Percentiles rank a stretch among this genome's conserved stretches.
phyloP scores from a whole-genome alignment of 2,329 filamentous ascomycete genomes.

The Epichloe amarillans region DNA sequence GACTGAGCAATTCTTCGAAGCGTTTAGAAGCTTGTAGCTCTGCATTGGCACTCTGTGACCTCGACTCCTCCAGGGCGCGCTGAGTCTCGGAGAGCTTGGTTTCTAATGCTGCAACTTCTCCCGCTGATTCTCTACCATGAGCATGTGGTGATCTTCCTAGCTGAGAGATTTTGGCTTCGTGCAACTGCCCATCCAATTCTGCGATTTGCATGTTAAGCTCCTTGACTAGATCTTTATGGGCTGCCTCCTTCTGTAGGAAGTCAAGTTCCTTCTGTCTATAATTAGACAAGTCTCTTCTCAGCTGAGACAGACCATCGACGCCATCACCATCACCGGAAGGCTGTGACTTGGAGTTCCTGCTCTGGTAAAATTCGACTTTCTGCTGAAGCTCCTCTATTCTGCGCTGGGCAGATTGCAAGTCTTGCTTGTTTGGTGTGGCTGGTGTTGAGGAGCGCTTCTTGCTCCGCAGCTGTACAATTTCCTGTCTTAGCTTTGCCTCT shows the following conservation, averaged over 20 bases:
- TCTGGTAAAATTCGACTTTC: conserved; percentile 41
- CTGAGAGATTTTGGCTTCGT: conserved; percentile 46
- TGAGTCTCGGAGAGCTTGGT: conserved; percentile 48
- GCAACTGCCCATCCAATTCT: conserved; percentile 53
- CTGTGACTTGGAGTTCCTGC: conserved; percentile 22
- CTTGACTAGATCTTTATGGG: conserved; percentile 49
- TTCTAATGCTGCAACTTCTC: conserved; percentile 45
- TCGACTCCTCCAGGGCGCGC: conserved; percentile 43
- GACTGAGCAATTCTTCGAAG: conserved; percentile 36
- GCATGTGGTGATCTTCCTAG: conserved; percentile 31
- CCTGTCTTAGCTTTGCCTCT: conserved; percentile 46
- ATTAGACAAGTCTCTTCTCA: conserved; percentile 49
- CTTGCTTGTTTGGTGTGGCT: conserved; percentile 35
- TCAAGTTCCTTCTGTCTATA: conserved; percentile 54
- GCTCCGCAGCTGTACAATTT: conserved; percentile 38
- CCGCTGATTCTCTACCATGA: conserved; percentile 38
- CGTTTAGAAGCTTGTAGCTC: conserved; percentile 31
- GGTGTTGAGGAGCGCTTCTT: conserved; percentile 29
- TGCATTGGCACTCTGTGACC: conserved; percentile 34
- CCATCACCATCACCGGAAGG: conserved; percentile 26
- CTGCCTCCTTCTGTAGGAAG: conserved; percentile 49
- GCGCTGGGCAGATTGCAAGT: conserved; percentile 44
- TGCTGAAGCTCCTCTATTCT: conserved; percentile 54
- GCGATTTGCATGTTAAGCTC: conserved; percentile 50
- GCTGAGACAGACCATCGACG: conserved; percentile 41